phyloP scores from a whole-genome alignment of 148 eudicot genomes.

The Amaranthus hypochondriacus region DNA sequence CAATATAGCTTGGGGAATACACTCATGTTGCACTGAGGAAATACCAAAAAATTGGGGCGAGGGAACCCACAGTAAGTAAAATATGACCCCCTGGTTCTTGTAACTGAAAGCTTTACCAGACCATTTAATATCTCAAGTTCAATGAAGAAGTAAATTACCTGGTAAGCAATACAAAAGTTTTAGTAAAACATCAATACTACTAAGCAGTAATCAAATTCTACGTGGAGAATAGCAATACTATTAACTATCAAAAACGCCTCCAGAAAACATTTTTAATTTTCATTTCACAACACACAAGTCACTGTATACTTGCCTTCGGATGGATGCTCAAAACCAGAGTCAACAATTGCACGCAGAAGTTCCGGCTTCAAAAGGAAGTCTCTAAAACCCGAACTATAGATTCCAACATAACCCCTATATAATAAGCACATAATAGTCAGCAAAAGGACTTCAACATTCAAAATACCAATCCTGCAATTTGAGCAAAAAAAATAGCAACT shows the following conservation, averaged over 20 bases:
- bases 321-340: conserved; percentile 68
- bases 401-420: conserved; percentile 54
- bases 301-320: conserved; percentile 51
- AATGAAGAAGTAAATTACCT: conserved; percentile 52
- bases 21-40: conserved; percentile 77
- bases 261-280: too few species aligned
- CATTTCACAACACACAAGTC: not conserved
- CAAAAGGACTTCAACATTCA: not conserved
- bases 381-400: conserved; percentile 71
- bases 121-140: conserved; percentile 41
- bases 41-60: conserved; percentile 56
- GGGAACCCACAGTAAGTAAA: conserved; percentile 50
- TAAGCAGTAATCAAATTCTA: not conserved
- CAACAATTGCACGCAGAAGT: conserved; percentile 63
- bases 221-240: not conserved
- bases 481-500: not conserved
- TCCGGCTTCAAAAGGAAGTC: conserved; percentile 67
- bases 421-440: not conserved
- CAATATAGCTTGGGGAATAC: conserved; percentile 77
- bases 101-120: conserved; percentile 55
- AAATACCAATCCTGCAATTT: not conserved
- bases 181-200: not conserved
- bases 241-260: not conserved
- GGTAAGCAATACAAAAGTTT: conserved; percentile 13
- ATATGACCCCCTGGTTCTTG: conserved; percentile 40